Evolutionary conservation across 2,329 filamentous ascomycete species (phyloP).

Genomic region (Penicillium sp.): DNA sequence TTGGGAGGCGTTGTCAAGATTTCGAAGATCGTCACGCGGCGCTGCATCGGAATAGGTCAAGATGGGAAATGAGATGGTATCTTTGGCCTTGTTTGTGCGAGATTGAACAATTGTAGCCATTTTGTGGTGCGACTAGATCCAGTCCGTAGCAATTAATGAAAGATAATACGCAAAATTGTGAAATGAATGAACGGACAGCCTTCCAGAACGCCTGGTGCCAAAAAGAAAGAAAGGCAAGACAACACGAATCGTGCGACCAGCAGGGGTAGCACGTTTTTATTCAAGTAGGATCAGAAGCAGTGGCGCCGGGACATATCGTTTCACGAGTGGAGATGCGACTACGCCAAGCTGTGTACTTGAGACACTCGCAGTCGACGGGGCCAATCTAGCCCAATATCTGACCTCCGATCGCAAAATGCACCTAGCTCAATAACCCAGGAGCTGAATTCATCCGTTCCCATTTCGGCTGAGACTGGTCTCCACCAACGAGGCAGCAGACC

Average conservation of each 20-base stretch:
- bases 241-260: constrained; percentile 5
- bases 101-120: constrained; percentile 35
- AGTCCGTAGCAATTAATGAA: constrained; percentile 5
- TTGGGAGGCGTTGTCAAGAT: constrained; percentile 6
- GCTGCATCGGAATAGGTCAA: constrained; percentile 33
- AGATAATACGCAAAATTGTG: constrained; percentile 10
- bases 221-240: constrained; percentile 12
- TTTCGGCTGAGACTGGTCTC: constrained; percentile 1
- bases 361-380: constrained; percentile 9
- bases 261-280: constrained; percentile 5
- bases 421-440: not conserved
- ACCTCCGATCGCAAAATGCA: not conserved
- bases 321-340: constrained; percentile 20
- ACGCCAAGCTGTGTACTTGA: constrained; percentile 20
- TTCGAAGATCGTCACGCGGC: constrained; percentile 31
- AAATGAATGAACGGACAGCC: constrained; percentile 37
- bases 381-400: not conserved
- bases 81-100: constrained; percentile 25
- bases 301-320: constrained; percentile 15
- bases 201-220: constrained; percentile 38
- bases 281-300: constrained; percentile 16
- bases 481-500: constrained; percentile 1
- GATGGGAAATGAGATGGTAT: constrained; percentile 32
- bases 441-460: not conserved
- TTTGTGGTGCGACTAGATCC: constrained; percentile 8